Base-by-base conservation (phyloP, 1,284 basidiomycete species). In the Nidula niveotomentosa region DNA sequence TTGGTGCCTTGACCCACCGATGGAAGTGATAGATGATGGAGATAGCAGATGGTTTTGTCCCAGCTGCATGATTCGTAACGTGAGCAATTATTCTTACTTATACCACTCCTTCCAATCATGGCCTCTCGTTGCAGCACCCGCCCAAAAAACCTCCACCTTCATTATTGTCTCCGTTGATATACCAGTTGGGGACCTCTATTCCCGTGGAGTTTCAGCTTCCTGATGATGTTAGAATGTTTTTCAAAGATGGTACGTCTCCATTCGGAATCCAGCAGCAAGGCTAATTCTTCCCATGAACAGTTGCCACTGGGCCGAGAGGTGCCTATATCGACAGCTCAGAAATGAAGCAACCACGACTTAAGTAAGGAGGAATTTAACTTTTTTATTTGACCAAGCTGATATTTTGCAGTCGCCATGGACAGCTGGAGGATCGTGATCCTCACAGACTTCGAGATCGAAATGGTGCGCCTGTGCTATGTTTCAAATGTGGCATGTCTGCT, bases 31-130 rank as follows among this genome's bases (percentile, higher is more conserved):
- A 62, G 94, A 98, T 52, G 90, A 91, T 61, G 90, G 90, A 48
- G 93, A 96, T 66, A 78, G 77, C 55, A 84, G 84, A 62, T 99
- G 97, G 97, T 98, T 90, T 75, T 99, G 96, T 74, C 90, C 88
- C 43, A 79, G 82, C 48, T 95, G 93, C 73, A 73, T 75, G 50
- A 76, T 84, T 60, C 79, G 80, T 57, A 86, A 88, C 76, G 90
- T 91, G 66, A 65, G 80, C 66, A 51, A 54, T 53, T 35, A 3
- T 9, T 35, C n/a, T n/a, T n/a, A n/a, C n/a, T n/a, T n/a, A n/a
- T n/a, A n/a, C n/a, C n/a, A n/a, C n/a, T n/a, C n/a, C n/a, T n/a
- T n/a, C n/a, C n/a, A n/a, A n/a, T n/a, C n/a, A n/a, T n/a, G n/a
- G n/a, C n/a, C n/a, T n/a, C n/a, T n/a, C n/a, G 53, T 63, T 60